Percentiles rank a stretch among this genome's conserved stretches.
These are phyloP conservation scores for Mycosphaerella arachidis DNA, from an alignment of 2,329 filamentous ascomycete species.

Conservation along the genomic window DNA sequence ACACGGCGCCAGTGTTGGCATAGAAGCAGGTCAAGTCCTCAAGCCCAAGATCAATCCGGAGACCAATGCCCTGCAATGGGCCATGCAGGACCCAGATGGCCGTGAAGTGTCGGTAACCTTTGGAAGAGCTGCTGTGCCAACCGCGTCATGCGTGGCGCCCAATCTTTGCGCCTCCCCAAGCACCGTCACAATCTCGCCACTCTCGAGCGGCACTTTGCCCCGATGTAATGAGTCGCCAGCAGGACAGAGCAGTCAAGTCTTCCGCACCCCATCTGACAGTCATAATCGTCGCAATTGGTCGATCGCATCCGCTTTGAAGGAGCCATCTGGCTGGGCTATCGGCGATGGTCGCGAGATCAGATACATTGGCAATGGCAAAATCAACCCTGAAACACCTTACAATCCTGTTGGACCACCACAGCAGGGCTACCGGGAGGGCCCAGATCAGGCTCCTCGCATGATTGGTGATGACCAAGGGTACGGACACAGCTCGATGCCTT, in stretches of 20 bases:
- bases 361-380: conserved; percentile 31
- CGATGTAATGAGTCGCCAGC: conserved; percentile 2
- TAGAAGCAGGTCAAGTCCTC: conserved; percentile 18
- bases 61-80: conserved; percentile 18
- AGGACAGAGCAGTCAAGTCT: neutral
- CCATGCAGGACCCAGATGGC: conserved; percentile 11
- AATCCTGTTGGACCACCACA: conserved; percentile 20
- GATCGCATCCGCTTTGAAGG: conserved; percentile 16
- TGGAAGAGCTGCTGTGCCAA: conserved; percentile 10
- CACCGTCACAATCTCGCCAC: conserved; percentile 11
- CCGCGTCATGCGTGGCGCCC: neutral
- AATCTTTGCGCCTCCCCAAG: neutral
- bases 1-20: neutral
- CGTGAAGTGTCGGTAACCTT: conserved; percentile 14
- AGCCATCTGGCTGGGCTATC: conserved; percentile 31
- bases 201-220: conserved; percentile 16
- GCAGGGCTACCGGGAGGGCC: conserved; percentile 1
- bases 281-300: conserved; percentile 13
- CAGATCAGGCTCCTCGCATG: conserved; percentile 15
- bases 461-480: conserved; percentile 11
- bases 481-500: conserved; percentile 16
- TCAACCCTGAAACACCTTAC: conserved; percentile 28
- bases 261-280: conserved; percentile 9
- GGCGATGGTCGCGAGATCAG: conserved; percentile 35
- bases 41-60: conserved; percentile 15